Base-by-base conservation (phyloP, 2,329 filamentous ascomycete genomes). In the Atkinsonella hypoxylon region DNA sequence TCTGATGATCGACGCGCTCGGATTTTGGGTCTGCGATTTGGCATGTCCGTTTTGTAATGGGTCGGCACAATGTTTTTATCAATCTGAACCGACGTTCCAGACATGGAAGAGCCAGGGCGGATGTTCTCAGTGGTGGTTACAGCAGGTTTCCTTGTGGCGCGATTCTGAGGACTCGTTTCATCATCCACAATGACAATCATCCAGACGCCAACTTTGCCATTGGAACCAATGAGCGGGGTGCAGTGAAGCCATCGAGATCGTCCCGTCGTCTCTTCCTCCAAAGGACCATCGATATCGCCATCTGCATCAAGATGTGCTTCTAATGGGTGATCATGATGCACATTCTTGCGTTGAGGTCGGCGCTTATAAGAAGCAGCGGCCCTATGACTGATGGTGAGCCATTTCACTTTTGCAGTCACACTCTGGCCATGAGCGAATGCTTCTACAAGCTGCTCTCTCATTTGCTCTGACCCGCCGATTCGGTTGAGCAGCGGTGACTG, bases 111-210 rank as follows among this genome's bases (percentile, higher is more conserved):
- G 3, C 22, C 50, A n/a, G 45, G 22, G 9, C 45, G 34, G 8
- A 38, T 41, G 15, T 34, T 17, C 17, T 48, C 45, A 2, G 15
- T 5, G 20, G 34, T 13, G 13, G 34, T 34, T 2, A 11, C 32
- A 9, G 41, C 34, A 40, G 40, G 10, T 4, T 40, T 47, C 12
- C 41, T 38, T 9, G 31, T 10, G 12, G 20, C 15, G 15, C 34
- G 48, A 30, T 38, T 30, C 13, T 18, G 20, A 17, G 45, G 45
- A 11, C 50, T 40, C 22, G 47, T 13, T 15, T 85, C 81, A 48
- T 81, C 81, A 56, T 88, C 82, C 8, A 87, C 78, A 13, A 89
- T 74, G 0, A 88, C 75, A 13, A 89, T 73, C 81, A 89, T 86
- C 85, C 85, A 89, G 1, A 88, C 83, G 17, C 85, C 85, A 1